Percentiles rank a stretch among this genome's conserved stretches.
Evolutionary conservation across 2,329 filamentous ascomycete genomes (phyloP).

Genomic region (Lachnellula occidentalis): DNA sequence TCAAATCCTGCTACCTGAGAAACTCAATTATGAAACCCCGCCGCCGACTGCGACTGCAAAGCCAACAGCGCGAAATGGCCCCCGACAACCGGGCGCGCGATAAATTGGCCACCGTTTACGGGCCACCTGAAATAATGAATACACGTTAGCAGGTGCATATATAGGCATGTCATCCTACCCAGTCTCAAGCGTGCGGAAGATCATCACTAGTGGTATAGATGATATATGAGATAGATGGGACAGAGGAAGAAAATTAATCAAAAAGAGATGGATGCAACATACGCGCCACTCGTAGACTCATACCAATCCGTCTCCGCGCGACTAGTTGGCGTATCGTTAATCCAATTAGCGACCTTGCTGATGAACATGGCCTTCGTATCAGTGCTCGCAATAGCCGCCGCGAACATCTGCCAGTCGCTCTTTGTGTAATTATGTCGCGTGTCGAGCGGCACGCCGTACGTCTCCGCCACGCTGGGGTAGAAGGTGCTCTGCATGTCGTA

Average conservation of each 20-base stretch:
- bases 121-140: neutral
- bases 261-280: slow-evolving; percentile 34
- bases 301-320: slow-evolving; percentile 73
- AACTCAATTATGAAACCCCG: neutral
- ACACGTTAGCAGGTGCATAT: neutral
- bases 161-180: too few species aligned
- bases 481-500: slow-evolving; percentile 74
- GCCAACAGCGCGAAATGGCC: slow-evolving; percentile 74
- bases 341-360: slow-evolving; percentile 63
- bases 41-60: neutral
- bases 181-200: neutral
- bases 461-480: slow-evolving; percentile 66
- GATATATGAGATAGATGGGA: too few species aligned
- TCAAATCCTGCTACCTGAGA: too few species aligned
- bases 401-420: slow-evolving; percentile 82
- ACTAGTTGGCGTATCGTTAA: slow-evolving; percentile 67
- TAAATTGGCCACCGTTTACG: slow-evolving; percentile 46
- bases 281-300: slow-evolving; percentile 64
- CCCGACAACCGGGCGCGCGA: slow-evolving; percentile 71
- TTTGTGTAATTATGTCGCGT: slow-evolving; percentile 78
- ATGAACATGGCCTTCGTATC: slow-evolving; percentile 61
- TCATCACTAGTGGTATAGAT: too few species aligned
- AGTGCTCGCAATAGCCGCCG: slow-evolving; percentile 64
- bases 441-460: slow-evolving; percentile 79
- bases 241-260: too few species aligned